Percentiles rank a stretch among this genome's conserved stretches.
phyloP scores from a whole-genome alignment of 164 flowering plant genomes.

The Chimonanthus salicifolius region DNA sequence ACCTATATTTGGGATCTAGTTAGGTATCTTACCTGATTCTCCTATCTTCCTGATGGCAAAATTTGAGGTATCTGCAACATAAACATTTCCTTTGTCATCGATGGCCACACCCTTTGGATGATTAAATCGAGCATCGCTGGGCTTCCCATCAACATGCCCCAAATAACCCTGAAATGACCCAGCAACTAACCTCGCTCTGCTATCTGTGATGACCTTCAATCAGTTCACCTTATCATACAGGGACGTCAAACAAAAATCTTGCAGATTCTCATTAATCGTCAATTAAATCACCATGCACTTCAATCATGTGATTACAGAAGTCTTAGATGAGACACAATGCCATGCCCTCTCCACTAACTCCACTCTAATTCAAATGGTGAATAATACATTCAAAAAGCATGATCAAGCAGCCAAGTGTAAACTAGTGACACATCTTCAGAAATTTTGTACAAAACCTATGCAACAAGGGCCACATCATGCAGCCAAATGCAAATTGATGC shows the following conservation, averaged over 20 bases:
- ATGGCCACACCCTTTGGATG: constrained; percentile 89
- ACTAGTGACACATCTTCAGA: not conserved
- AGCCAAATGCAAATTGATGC: not conserved
- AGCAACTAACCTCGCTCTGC: constrained; percentile 93
- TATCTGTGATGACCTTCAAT: constrained; percentile 51
- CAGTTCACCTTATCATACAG: not conserved
- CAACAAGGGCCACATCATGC: not conserved
- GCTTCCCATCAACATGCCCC: constrained; percentile 97
- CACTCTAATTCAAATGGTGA: not conserved
- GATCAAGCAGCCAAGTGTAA: not conserved
- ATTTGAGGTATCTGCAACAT: constrained; percentile 89
- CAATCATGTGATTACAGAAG: constrained; percentile 1
- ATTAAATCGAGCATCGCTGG: constrained; percentile 92
- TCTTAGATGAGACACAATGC: not conserved
- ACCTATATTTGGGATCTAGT: not conserved
- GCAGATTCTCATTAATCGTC: not conserved
- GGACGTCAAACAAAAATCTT: not conserved
- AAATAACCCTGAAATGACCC: constrained; percentile 92
- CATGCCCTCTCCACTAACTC: not conserved
- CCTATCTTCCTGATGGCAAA: constrained; percentile 93
- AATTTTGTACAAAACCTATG: not conserved
- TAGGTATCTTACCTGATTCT: constrained; percentile 55
- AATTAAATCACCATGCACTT: not conserved
- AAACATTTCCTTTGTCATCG: constrained; percentile 93
- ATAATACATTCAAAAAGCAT: not conserved